Percentiles rank a stretch among this genome's conserved stretches.
These are phyloP conservation scores for Talinum fruticosum DNA, from an alignment of 148 eudicot genomes.

Conservation along the genomic window DNA sequence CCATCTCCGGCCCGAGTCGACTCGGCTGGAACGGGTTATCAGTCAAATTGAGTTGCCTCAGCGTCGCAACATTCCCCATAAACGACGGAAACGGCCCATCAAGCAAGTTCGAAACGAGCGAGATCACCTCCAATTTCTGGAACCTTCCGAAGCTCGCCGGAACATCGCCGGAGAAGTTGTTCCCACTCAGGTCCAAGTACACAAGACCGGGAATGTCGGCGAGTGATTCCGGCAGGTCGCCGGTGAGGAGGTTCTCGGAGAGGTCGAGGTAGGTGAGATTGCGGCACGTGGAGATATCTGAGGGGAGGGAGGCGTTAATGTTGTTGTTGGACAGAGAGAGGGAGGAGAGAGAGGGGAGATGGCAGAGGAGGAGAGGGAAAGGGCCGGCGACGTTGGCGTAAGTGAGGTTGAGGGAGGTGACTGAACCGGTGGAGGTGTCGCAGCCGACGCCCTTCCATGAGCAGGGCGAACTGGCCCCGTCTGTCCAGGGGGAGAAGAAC, in stretches of 20 bases:
- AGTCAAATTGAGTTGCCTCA: slow-evolving; percentile 57
- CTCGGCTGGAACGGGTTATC: slow-evolving; percentile 64
- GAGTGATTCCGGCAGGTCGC: slow-evolving; percentile 37
- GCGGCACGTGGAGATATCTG: slow-evolving; percentile 36
- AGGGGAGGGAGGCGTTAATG: slow-evolving; percentile 50
- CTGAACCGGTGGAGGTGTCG: slow-evolving; percentile 28
- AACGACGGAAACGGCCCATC: slow-evolving; percentile 58
- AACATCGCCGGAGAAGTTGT: slow-evolving; percentile 73
- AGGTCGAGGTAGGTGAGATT: slow-evolving; percentile 46
- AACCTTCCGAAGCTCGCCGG: slow-evolving; percentile 58
- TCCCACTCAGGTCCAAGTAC: slow-evolving; percentile 53
- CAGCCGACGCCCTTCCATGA: slow-evolving; percentile 61
- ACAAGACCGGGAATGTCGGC: slow-evolving; percentile 30
- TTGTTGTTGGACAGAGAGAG: slow-evolving; percentile 50
- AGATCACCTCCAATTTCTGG: slow-evolving; percentile 45
- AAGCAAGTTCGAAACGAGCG: slow-evolving; percentile 50
- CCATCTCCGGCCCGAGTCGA: slow-evolving; percentile 45
- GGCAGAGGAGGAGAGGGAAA: slow-evolving; percentile 65
- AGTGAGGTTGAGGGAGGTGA: slow-evolving; percentile 55
- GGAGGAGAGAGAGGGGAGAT: slow-evolving; percentile 33
- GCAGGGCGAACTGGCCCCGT: slow-evolving; percentile 41
- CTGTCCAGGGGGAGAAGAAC: slow-evolving; percentile 43
- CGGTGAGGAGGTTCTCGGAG: slow-evolving; percentile 48
- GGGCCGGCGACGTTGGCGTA: slow-evolving; percentile 46
- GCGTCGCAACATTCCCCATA: slow-evolving; percentile 48